Base-by-base conservation (phyloP, 495 filamentous ascomycete genomes). In the Hyaloscypha bicolor region DNA sequence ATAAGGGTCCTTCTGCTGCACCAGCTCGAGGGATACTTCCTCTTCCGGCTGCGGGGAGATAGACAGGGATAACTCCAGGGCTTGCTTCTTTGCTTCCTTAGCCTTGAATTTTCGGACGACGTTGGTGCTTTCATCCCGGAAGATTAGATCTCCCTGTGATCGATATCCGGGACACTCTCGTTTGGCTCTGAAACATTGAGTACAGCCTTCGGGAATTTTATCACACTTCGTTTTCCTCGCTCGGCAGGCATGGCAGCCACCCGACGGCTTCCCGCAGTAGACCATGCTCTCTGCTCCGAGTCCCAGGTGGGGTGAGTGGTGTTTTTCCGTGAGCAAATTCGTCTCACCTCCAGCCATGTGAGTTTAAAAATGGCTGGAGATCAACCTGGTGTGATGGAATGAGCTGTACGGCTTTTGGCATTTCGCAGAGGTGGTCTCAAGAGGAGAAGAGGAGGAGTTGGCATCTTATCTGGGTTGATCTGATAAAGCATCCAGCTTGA, bases 141-240 rank as follows among this genome's bases (percentile, higher is more conserved):
- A 93, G 79, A 91, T 86, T 57, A 92, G 77, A 53, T 89, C 87
- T 52, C 90, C 77, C 65, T 87, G 83, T 59, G 89, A 86, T 48
- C 89, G 83, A 71, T 93, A 93, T 25, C 90, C 90, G 63, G 89
- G 88, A 72, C 90, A 93, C 69, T 77, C 76, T 71, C 87, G 79
- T 70, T 84, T 83, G 53, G 85, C 82, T 71, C 86, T 85, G 52
- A 80, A 75, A 74, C 90, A 93, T 72, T 91, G 89, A 39, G 87
- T 85, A 71, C 90, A 93, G 52, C 83, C 80, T 45, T 87, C 87
- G 16, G 81, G 80, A 68, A 78, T 80, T 72, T 90, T 87, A 72
- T 92, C 90, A 76, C 90, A 92, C 84, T 88, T 76, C 70, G 78
- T 80, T 68, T 82, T 83, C 58, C 80, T 74, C 71, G 78, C 78